These are phyloP conservation scores for Pseudogymnoascus sp. DNA, from an alignment of 2,329 filamentous ascomycete genomes.

Conservation along the genomic window DNA sequence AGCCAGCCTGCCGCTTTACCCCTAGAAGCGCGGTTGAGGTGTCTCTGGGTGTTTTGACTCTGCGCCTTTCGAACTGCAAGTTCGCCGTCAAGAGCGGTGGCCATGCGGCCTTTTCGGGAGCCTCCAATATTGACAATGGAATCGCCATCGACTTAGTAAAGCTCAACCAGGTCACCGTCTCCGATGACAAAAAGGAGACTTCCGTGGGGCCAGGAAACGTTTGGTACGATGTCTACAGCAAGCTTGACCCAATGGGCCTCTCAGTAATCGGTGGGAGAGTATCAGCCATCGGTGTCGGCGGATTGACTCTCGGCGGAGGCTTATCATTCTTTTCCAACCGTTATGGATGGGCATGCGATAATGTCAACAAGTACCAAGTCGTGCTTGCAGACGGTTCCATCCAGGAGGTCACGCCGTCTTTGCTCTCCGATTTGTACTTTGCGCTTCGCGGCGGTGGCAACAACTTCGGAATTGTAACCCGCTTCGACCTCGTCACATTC, in stretches of 20 bases:
- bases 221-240: constrained; percentile 33
- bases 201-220: constrained; percentile 30
- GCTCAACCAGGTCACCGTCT: constrained; percentile 21
- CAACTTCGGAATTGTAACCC: constrained; percentile 46
- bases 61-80: constrained; percentile 14
- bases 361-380: constrained; percentile 19
- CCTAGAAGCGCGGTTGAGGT: constrained; percentile 1
- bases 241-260: constrained; percentile 26
- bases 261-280: constrained; percentile 33
- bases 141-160: constrained; percentile 40
- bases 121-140: constrained; percentile 41
- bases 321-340: constrained; percentile 18
- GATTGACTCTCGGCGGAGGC: constrained; percentile 18
- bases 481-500: constrained; percentile 36
- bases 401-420: constrained; percentile 20
- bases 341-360: constrained; percentile 19
- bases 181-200: constrained; percentile 23
- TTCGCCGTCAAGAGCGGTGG: constrained; percentile 22
- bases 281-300: constrained; percentile 17
- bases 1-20: constrained; percentile 17
- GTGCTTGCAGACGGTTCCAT: constrained; percentile 27
- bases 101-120: constrained; percentile 31
- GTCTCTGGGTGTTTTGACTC: constrained; percentile 7
- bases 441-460: constrained; percentile 49
- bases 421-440: constrained; percentile 39